phyloP scores from a whole-genome alignment of 306 rosid genomes.

The Albizia julibrissin region DNA sequence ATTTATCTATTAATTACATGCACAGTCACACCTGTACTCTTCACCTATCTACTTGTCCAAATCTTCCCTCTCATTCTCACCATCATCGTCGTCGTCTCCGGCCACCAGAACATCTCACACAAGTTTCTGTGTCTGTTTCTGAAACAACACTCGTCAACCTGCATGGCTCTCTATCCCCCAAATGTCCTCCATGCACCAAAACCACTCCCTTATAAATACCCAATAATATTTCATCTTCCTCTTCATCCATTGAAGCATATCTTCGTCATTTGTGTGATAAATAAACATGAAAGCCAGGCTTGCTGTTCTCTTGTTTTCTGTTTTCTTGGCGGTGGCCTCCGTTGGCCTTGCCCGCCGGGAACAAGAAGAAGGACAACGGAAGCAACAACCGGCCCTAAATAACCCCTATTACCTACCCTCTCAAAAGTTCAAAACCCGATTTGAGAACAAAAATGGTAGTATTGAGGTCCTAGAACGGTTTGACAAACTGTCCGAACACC shows the following conservation, averaged over 20 bases:
- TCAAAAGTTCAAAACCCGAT: background rate
- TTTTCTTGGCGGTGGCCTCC: conserved; percentile 29
- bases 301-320: conserved; percentile 25
- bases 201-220: background rate
- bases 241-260: too few species aligned
- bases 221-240: too few species aligned
- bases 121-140: conserved; percentile 7
- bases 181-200: background rate
- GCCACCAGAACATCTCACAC: too few species aligned
- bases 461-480: conserved; percentile 29
- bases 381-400: background rate
- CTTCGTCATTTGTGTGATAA: too few species aligned
- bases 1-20: conserved; percentile 4
- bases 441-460: conserved; percentile 20
- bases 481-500: background rate
- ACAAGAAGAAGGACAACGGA: too few species aligned
- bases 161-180: conserved; percentile 1
- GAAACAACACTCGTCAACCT: conserved; percentile 38
- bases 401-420: conserved; percentile 34
- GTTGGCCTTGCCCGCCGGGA: too few species aligned
- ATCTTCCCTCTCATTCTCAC: too few species aligned
- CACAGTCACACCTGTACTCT: conserved; percentile 19
- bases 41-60: background rate
- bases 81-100: background rate
- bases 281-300: conserved; percentile 9